Conservation (phyloP, 1,139 yeast species). For the Meyerozyma carpophila region DNA sequence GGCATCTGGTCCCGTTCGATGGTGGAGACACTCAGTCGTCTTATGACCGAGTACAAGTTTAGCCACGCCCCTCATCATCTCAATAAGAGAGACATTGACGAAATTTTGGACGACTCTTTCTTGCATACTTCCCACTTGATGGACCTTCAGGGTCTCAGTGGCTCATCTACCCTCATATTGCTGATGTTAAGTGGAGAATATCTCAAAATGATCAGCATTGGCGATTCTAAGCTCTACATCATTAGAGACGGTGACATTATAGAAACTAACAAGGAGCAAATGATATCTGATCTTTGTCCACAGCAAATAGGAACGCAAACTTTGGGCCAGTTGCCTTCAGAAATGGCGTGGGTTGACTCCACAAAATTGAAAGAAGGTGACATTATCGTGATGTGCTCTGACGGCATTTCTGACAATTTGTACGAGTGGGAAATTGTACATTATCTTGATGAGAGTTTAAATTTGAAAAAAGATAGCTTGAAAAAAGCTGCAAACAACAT, state of each 20-base stretch:
- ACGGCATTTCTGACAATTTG: slow-evolving; percentile 51
- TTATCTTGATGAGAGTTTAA: slow-evolving; percentile 28
- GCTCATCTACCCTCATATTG: slow-evolving; percentile 49
- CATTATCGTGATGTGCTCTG: slow-evolving; percentile 44
- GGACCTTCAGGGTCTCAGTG: slow-evolving; percentile 46
- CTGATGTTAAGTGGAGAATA: slow-evolving; percentile 48
- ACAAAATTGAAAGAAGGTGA: slow-evolving; percentile 37
- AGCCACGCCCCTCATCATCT: slow-evolving; percentile 40
- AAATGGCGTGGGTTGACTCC: slow-evolving; percentile 45
- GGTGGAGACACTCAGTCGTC: slow-evolving; percentile 47
- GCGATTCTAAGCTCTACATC: slow-evolving; percentile 49
- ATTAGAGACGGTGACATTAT: slow-evolving; percentile 45
- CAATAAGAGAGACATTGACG: slow-evolving; percentile 39
- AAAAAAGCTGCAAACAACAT: slow-evolving; percentile 37
- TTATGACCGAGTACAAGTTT: slow-evolving; percentile 43
- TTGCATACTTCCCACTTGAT: slow-evolving; percentile 48
- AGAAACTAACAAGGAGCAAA: slow-evolving; percentile 43
- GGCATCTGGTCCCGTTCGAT: slow-evolving; percentile 56
- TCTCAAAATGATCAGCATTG: slow-evolving; percentile 48
- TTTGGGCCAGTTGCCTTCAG: slow-evolving; percentile 39
- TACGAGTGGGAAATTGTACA: slow-evolving; percentile 43
- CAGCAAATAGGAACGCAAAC: slow-evolving; percentile 55
- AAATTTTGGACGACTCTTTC: slow-evolving; percentile 46
- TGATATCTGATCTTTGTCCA: slow-evolving; percentile 46
- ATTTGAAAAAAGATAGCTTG: slow-evolving; percentile 21